Base-by-base conservation (phyloP, 495 filamentous ascomycete genomes). In the Penicillium roqueforti region DNA sequence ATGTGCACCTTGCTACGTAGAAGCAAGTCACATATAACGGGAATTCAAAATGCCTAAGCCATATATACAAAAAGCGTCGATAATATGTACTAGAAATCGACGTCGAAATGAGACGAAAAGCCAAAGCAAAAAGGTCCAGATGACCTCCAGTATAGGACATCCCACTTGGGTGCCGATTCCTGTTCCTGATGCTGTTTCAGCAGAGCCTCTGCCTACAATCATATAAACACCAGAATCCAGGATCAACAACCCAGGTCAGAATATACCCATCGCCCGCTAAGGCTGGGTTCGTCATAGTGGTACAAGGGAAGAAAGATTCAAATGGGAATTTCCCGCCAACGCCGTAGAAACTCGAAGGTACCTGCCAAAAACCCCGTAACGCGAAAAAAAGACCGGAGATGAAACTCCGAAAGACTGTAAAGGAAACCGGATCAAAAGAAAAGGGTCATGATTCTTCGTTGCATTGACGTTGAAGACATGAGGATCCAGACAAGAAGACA, bases 401-500 rank as follows among this genome's bases (percentile, higher is more conserved):
- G 11, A 22, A 51, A 37, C 46, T 53, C 50, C 50, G 52, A 54
- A 50, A 32, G 34, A 52, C 42, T 48, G 42, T 52, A 43, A 57
- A 52, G 51, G 28, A 63, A 63, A 26, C 2, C 3, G 20, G 32
- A 32, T 20, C 52, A 60, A 62, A 61, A 42, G 38, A 53, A 63
- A 58, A 63, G 62, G 49, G 49, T 69, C 71, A 73, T 76, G 66
- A 70, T 60, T 72, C 67, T 73, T 71, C 72, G 72, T 75, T 75
- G 70, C 63, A 74, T 74, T 74, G 59, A 65, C 72, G 67, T 71
- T 65, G 60, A 58, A 66, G 59, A 70, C 66, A 67, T 72, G 63
- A 66, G 55, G 64, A 66, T 61, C 60, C 66, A 63, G 16, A 34
- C 55, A 56, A 46, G 56, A 50, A 41, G 43, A 64, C 32, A 56